Percentiles rank a stretch among this genome's conserved stretches.
Evolutionary conservation across 768 basidiomycete species (phyloP).

Genomic region (Obba rivulosa): DNA sequence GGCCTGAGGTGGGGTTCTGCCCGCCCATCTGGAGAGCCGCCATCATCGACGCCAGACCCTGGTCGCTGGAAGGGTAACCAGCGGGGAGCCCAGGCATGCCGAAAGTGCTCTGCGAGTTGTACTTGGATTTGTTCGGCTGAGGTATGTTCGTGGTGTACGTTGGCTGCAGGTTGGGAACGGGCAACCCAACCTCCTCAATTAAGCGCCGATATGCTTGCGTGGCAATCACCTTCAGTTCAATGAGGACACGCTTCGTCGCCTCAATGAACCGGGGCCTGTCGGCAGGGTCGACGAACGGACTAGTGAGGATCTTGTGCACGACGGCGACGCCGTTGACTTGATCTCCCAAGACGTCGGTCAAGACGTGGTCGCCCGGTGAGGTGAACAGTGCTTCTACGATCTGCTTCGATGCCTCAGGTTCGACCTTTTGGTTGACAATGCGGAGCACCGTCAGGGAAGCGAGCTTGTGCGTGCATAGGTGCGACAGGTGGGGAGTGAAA

Average conservation of each 20-base stretch:
- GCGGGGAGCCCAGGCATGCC: constrained; percentile 73
- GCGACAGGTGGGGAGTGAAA: constrained; percentile 93
- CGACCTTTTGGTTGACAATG: constrained; percentile 95
- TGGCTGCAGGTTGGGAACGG: constrained; percentile 83
- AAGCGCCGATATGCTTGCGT: constrained; percentile 91
- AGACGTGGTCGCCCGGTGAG: constrained; percentile 83
- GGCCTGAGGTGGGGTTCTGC: constrained; percentile 78
- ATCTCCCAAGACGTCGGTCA: constrained; percentile 92
- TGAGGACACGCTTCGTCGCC: constrained; percentile 85
- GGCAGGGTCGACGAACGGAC: constrained; percentile 70
- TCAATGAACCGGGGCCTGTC: constrained; percentile 72
- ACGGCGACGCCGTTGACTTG: constrained; percentile 95
- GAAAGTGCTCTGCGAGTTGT: constrained; percentile 45
- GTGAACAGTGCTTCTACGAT: constrained; percentile 88
- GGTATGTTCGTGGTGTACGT: constrained; percentile 61
- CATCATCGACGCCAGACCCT: constrained; percentile 89
- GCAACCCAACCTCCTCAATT: constrained; percentile 91
- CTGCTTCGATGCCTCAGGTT: constrained; percentile 80
- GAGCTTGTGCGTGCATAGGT: constrained; percentile 96
- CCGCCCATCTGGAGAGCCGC: constrained; percentile 88
- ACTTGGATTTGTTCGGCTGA: constrained; percentile 56
- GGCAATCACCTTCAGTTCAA: constrained; percentile 88
- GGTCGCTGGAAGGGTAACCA: constrained; percentile 78
- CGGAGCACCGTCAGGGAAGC: constrained; percentile 92
- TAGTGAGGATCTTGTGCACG: constrained; percentile 88